A percentile compares a stretch with the other conserved stretches of the same genome.
phyloP scores from a whole-genome alignment of 1,284 basidiomycete genomes.

The Kwoniella shivajii region DNA sequence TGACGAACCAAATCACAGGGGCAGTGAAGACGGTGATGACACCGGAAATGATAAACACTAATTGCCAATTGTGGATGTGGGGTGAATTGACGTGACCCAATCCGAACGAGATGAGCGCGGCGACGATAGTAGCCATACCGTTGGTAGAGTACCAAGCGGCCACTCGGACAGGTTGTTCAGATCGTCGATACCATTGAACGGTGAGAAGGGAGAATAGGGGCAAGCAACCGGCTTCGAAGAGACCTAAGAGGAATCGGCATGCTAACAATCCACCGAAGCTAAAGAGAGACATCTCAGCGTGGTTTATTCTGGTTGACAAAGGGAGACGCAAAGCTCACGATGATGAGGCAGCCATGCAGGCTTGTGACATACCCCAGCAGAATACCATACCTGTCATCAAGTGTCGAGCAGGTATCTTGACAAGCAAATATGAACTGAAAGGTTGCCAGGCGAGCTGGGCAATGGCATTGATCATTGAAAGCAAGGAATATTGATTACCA shows the following conservation, averaged over 20 bases:
- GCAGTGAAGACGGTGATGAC: conserved; percentile 49
- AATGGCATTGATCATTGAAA: conserved; percentile 45
- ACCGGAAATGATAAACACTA: conserved; percentile 49
- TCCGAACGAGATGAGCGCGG: conserved; percentile 43
- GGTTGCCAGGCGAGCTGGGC: conserved; percentile 52
- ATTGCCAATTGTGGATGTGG: conserved; percentile 47
- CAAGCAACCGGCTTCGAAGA: conserved; percentile 53
- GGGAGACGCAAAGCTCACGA: conserved; percentile 13
- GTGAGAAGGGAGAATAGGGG: conserved; percentile 55
- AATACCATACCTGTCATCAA: conserved; percentile 49
- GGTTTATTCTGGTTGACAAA: neutral
- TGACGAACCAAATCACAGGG: conserved; percentile 42
- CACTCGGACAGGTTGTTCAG: conserved; percentile 52
- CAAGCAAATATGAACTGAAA: conserved; percentile 50
- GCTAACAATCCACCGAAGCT: conserved; percentile 39
- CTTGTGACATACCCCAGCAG: conserved; percentile 41
- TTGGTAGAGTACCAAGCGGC: conserved; percentile 52
- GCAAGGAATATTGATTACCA: conserved; percentile 43
- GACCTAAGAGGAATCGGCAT: conserved; percentile 51
- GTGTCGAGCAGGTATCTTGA: conserved; percentile 41
- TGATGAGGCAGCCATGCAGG: conserved; percentile 41
- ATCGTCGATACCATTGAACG: conserved; percentile 53
- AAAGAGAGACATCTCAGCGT: neutral
- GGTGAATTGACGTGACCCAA: conserved; percentile 44
- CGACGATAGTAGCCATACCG: conserved; percentile 49